These are phyloP conservation scores for Aspergillus texensis DNA, from an alignment of 2,329 filamentous ascomycete genomes.

Conservation along the genomic window DNA sequence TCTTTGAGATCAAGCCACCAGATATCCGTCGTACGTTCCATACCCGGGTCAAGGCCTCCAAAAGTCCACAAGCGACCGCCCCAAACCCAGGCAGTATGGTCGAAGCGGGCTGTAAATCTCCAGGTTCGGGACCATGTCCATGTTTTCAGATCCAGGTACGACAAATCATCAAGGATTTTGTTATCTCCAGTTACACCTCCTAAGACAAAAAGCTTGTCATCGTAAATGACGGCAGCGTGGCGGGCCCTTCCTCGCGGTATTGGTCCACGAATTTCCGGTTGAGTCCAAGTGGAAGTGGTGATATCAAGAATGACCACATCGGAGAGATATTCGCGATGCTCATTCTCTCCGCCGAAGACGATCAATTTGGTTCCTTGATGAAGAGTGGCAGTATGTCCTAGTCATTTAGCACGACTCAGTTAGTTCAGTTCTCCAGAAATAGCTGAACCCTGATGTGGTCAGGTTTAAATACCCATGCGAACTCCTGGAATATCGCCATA, in stretches of 20 bases:
- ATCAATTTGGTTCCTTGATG: slow-evolving; percentile 95
- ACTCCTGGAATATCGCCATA: slow-evolving; percentile 98
- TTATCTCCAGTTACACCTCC: slow-evolving; percentile 94
- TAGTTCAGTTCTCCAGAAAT: slow-evolving; percentile 4
- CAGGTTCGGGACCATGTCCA: slow-evolving; percentile 97
- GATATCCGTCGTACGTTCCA: slow-evolving; percentile 94
- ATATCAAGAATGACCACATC: slow-evolving; percentile 96
- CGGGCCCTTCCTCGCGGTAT: slow-evolving; percentile 87
- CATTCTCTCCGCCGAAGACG: slow-evolving; percentile 97
- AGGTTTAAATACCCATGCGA: slow-evolving; percentile 74
- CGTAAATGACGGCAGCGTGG: slow-evolving; percentile 90
- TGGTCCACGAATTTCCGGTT: slow-evolving; percentile 81
- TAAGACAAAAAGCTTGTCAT: slow-evolving; percentile 94
- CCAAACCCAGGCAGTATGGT: slow-evolving; percentile 94
- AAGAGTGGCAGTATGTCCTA: slow-evolving; percentile 90
- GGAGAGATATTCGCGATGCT: slow-evolving; percentile 91
- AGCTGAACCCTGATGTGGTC: slow-evolving; percentile 11
- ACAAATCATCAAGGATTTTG: slow-evolving; percentile 93
- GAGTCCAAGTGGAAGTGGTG: slow-evolving; percentile 91
- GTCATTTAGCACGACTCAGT: neutral
- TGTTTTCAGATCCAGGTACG: slow-evolving; percentile 94
- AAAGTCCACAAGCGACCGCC: slow-evolving; percentile 94
- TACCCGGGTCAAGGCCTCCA: slow-evolving; percentile 89
- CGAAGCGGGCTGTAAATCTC: slow-evolving; percentile 93
- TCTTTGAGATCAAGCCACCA: slow-evolving; percentile 98